Evolutionary conservation across 1,139 yeast species (phyloP), one percentile per base, ranked within the genome.

Genomic region (Pichia sp.): DNA sequence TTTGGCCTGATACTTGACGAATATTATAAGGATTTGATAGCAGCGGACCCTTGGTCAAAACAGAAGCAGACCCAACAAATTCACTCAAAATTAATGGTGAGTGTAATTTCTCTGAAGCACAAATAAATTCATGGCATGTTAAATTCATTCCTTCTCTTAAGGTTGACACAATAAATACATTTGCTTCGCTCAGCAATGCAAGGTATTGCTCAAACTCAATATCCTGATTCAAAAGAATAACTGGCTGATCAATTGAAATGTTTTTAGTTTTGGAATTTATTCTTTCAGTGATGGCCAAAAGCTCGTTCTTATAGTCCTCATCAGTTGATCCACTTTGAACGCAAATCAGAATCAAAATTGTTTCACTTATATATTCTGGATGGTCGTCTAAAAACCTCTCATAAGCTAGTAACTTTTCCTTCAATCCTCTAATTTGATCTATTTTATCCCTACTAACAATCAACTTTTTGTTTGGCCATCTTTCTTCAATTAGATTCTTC

Each of bases 61-160:
- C 80, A 1, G 86, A 78, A 0, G 98, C 96, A 13, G 97, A 87
- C 1, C 99, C 99, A 0, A 97, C 90, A 64, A 95, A 93, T 69
- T 93, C 99, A 43, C 96, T 87, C 57, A 93, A 72, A 56, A 93
- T 78, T 61, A 93, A 77, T 0, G 98, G 97, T 0, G 97, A 87
- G 61, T 87, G 83, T 59, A 81, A 79, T 45, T 80, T 83, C 32
- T 77, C 74, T 4, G 95, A 82, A 30, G 96, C 90, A 55, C 85
- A 85, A 42, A 90, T 81, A 67, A 87, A 95, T 69, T 93, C 99
- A 67, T 95, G 99, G 64, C 97, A 90, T 0, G 99, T 90, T 67
- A 93, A 75, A 66, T 93, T 93, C 88, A 93, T 87, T 19, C 99
- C 99, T 70, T 95, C 99, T 67, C 99, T 83, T 78, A 93, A 80